phyloP scores from a whole-genome alignment of 2,329 filamentous ascomycete species.

The Phyllosticta citribraziliensis region DNA sequence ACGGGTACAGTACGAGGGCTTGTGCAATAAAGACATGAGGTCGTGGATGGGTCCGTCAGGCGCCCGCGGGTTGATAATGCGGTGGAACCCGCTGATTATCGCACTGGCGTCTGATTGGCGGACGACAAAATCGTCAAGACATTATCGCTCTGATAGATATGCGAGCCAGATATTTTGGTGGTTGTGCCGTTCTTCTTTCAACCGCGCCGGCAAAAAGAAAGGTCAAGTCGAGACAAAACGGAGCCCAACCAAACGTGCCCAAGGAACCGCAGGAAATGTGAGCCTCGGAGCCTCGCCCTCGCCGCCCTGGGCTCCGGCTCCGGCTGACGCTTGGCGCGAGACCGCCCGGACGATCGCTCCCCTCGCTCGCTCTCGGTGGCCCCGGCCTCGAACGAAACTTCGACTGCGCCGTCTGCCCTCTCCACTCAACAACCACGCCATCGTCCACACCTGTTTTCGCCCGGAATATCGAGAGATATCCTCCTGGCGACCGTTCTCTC shows the following conservation, averaged over 20 bases:
- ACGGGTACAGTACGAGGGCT: background rate
- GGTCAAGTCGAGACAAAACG: no score
- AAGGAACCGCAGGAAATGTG: background rate
- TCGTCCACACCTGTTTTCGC: background rate
- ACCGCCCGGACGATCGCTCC: conserved; percentile 8
- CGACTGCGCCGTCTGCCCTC: background rate
- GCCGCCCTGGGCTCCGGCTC: background rate
- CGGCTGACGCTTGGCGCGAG: background rate
- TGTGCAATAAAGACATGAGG: background rate
- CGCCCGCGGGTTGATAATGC: background rate
- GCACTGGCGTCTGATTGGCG: background rate
- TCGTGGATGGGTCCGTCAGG: background rate
- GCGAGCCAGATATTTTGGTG: background rate
- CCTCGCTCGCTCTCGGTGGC: background rate
- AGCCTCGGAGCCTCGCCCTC: background rate
- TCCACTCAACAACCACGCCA: conserved; percentile 1
- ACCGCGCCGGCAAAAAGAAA: background rate
- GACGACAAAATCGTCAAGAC: background rate
- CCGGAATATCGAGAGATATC: conserved; percentile 6
- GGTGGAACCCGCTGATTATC: background rate
- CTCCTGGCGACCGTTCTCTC: background rate
- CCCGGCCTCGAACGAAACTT: conserved; percentile 8
- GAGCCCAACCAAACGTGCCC: background rate
- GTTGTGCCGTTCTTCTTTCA: background rate
- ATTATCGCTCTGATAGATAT: background rate